Base-by-base conservation (phyloP, 2,329 filamentous ascomycete genomes). In the Alternaria tenuissima region DNA sequence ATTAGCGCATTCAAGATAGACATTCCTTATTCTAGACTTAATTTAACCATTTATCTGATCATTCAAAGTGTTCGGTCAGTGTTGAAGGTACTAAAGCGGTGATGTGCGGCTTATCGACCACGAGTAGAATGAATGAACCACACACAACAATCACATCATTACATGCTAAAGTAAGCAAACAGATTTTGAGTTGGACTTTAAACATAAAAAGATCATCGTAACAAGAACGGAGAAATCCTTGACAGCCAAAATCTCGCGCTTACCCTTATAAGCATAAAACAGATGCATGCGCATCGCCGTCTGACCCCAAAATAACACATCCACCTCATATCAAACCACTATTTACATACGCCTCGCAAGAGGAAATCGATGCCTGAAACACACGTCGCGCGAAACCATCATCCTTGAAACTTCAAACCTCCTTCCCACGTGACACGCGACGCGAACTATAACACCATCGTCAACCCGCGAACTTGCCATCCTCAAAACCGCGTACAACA, bases 331-430 rank as follows among this genome's bases (percentile, higher is more conserved):
- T 60, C 52, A 64, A 63, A 63, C 55, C 61, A 59, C 55, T 62
- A 59, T 12, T 20, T 24, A 43, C 30, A 38, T n/a, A 16, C 34
- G 16, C 24, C 41, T 54, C 41, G 42, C 32, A 58, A 34, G 41
- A 54, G 8, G 64, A 52, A 18, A n/a, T 34, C 41, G 26, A 8
- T 55, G 55, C 57, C 57, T 76, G 73, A 76, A 76, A 76, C 73
- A 59, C 58, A 60, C 54, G 28, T 61, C 58, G 55, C 66, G 69
- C 68, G 68, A 70, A 59, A 57, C 59, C 56, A 55, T 43, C 59
- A 64, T 51, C 62, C 57, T 55, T 73, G 71, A 73, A 72, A 72
- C 69, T 30, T 52, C 46, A 57, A 57, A 54, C 57, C 55, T 54
- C 55, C 59, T 44, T 34, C 36, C 44, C 71, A 72, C 71, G 71